A percentile compares a stretch with the other conserved stretches of the same genome.
Evolutionary conservation across 768 basidiomycete species (phyloP).

Genomic region (Lactifluus rugatus): DNA sequence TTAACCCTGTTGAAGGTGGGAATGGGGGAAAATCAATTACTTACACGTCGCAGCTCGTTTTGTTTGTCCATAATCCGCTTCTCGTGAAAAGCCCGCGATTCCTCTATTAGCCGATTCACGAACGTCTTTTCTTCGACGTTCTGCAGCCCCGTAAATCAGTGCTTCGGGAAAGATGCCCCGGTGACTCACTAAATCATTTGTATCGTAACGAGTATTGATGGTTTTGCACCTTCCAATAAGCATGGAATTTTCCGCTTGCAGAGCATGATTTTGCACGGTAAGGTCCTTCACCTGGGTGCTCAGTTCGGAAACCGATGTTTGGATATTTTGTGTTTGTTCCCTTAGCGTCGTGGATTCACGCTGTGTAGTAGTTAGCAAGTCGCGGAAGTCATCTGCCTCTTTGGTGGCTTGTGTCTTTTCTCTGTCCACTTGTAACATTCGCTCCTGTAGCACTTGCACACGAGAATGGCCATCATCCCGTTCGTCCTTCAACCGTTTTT

Average conservation of each 20-base stretch:
- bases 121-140: conserved; percentile 27
- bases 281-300: conserved; percentile 22
- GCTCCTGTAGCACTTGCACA: conserved; percentile 15
- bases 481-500: conserved; percentile 12
- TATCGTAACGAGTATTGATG: conserved; percentile 25
- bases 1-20: not conserved
- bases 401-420: conserved; percentile 12
- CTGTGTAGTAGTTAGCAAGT: conserved; percentile 11
- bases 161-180: not conserved
- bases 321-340: conserved; percentile 19
- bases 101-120: conserved; percentile 25
- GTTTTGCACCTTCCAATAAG: conserved; percentile 22
- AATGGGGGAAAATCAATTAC: not conserved
- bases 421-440: conserved; percentile 15
- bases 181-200: conserved; percentile 25
- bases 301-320: conserved; percentile 18
- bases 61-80: conserved; percentile 28
- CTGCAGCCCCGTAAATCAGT: conserved; percentile 14
- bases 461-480: conserved; percentile 8
- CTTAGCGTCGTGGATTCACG: conserved; percentile 17
- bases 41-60: conserved; percentile 29
- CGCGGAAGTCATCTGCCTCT: conserved; percentile 15
- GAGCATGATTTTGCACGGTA: conserved; percentile 15
- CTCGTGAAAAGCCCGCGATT: conserved; percentile 27
- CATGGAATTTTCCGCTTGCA: conserved; percentile 21